A percentile compares a stretch with the other conserved stretches of the same genome.
phyloP scores from a whole-genome alignment of 345 rosid species.

The Luvunga scandens region DNA sequence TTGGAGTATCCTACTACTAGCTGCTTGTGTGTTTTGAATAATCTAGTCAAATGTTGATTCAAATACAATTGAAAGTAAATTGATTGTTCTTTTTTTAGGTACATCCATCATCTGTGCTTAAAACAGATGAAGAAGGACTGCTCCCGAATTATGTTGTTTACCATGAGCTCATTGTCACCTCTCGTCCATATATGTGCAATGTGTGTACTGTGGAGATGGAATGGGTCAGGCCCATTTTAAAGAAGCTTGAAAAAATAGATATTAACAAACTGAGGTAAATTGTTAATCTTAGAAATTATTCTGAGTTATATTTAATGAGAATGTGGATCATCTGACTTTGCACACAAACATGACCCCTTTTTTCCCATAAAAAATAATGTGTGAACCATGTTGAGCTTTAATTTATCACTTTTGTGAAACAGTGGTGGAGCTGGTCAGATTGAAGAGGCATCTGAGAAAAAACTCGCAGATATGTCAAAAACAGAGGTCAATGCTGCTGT shows the following conservation, averaged over 20 bases:
- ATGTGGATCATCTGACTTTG: background rate
- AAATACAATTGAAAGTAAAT: background rate
- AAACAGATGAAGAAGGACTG: conserved; percentile 69
- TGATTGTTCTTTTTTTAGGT: conserved; percentile 42
- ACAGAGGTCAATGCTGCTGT: conserved; percentile 21
- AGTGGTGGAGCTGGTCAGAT: conserved; percentile 57
- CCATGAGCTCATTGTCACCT: conserved; percentile 80
- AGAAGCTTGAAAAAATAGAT: conserved; percentile 66
- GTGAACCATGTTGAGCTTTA: conserved; percentile 3
- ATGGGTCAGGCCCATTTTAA: conserved; percentile 68
- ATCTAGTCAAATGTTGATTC: background rate
- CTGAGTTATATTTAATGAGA: no score
- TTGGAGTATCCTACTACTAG: background rate
- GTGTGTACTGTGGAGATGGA: conserved; percentile 65
- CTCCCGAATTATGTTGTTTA: conserved; percentile 70
- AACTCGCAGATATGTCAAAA: conserved; percentile 25
- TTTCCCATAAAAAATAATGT: background rate
- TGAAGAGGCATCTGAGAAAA: conserved; percentile 35
- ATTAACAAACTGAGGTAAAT: conserved; percentile 73
- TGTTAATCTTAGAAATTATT: background rate
- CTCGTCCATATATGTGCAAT: conserved; percentile 82
- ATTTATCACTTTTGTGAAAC: conserved; percentile 18
- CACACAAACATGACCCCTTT: background rate
- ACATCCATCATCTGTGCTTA: conserved; percentile 78
- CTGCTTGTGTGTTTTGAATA: background rate